These are phyloP conservation scores for Tetrahymena borealis DNA, from an alignment of 73 alveolate species.

Conservation along the genomic window DNA sequence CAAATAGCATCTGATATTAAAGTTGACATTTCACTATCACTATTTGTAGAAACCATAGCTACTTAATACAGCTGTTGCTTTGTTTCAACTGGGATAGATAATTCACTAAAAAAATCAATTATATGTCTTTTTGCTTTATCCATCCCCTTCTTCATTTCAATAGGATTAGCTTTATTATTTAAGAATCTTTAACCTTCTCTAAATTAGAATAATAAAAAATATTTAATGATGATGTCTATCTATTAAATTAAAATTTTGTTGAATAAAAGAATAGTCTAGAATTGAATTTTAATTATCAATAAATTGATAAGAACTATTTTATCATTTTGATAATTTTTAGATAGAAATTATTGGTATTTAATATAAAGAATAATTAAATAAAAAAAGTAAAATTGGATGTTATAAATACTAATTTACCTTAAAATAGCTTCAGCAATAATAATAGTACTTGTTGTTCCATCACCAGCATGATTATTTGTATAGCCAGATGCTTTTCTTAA, in stretches of 20 bases:
- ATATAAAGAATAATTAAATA: no score
- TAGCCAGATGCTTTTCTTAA: conserved; percentile 61
- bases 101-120: conserved; percentile 36
- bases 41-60: conserved; percentile 57
- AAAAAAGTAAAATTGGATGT: no score
- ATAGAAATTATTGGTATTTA: no score
- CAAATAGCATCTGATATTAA: conserved; percentile 14
- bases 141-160: conserved; percentile 56
- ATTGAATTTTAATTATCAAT: no score
- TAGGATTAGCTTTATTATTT: conserved; percentile 58
- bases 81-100: conserved; percentile 53
- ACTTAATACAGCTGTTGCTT: conserved; percentile 50
- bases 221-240: conserved; percentile 16
- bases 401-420: background rate
- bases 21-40: conserved; percentile 44
- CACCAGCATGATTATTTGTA: conserved; percentile 80
- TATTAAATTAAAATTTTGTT: no score
- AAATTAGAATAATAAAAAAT: background rate
- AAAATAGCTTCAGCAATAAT: conserved; percentile 50
- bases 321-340: no score
- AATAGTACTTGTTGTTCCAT: conserved; percentile 89
- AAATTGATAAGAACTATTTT: no score
- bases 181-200: conserved; percentile 41
- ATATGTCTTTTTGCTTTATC: conserved; percentile 45
- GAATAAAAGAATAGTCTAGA: no score